Evolutionary conservation across 129 eudicot species (phyloP).

Genomic region (Flaveria linearis): DNA sequence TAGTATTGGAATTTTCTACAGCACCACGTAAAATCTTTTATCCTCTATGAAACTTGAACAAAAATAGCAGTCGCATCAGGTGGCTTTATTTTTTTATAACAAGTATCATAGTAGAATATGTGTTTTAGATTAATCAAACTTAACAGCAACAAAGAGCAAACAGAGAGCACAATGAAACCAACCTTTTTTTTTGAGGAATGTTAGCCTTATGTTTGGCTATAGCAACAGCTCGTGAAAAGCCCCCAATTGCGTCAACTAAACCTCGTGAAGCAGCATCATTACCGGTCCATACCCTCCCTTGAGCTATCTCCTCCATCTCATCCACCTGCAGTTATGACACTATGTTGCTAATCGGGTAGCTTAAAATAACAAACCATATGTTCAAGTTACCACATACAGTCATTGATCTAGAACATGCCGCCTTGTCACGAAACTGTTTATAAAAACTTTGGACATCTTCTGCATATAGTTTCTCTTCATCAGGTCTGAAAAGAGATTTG

Average conservation of each 20-base stretch:
- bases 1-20: neutral
- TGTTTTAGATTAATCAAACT: neutral
- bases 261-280: slow-evolving; percentile 81
- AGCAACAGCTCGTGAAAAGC: slow-evolving; percentile 83
- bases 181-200: slow-evolving; percentile 74
- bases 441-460: slow-evolving; percentile 62
- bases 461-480: slow-evolving; percentile 80
- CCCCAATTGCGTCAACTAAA: slow-evolving; percentile 91
- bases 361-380: neutral
- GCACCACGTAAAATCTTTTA: neutral
- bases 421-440: slow-evolving; percentile 71
- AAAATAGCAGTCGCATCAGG: neutral
- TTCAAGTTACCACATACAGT: slow-evolving; percentile 45
- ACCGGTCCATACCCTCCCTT: slow-evolving; percentile 92
- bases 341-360: slow-evolving; percentile 9
- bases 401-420: slow-evolving; percentile 89
- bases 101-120: too few relatives aligned
- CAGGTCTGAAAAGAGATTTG: slow-evolving; percentile 50
- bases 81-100: too few relatives aligned
- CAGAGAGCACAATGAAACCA: neutral
- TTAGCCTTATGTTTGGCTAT: slow-evolving; percentile 87
- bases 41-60: neutral
- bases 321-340: slow-evolving; percentile 36
- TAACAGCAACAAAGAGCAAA: neutral
- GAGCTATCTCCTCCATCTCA: slow-evolving; percentile 83